Conservation (phyloP, 2,329 filamentous ascomycete genomes). For the Pseudogymnoascus sp. region DNA sequence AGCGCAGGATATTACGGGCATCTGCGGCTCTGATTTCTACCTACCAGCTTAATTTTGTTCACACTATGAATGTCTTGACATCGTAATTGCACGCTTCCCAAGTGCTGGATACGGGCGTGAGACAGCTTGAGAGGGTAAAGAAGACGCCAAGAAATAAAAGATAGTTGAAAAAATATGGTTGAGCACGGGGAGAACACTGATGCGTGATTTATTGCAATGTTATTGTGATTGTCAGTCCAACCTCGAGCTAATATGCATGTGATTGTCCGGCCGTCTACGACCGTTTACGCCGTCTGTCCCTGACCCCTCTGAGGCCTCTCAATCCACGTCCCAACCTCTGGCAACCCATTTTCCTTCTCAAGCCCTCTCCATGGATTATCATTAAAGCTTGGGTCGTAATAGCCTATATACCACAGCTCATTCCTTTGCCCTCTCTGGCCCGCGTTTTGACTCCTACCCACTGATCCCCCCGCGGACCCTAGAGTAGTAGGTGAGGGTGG, state of each 20-base stretch:
- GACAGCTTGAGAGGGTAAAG: neutral
- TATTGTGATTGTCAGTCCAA: neutral
- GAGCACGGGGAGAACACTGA: neutral
- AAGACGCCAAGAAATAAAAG: neutral
- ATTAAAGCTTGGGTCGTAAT: slow-evolving; percentile 63
- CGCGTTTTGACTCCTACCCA: slow-evolving; percentile 10
- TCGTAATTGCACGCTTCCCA: slow-evolving; percentile 12
- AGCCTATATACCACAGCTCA: slow-evolving; percentile 54
- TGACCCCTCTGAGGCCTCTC: slow-evolving; percentile 11
- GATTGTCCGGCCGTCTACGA: neutral
- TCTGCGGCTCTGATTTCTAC: slow-evolving; percentile 6
- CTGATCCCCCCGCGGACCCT: neutral
- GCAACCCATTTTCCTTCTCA: slow-evolving; percentile 41
- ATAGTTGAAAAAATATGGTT: neutral
- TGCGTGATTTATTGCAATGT: neutral
- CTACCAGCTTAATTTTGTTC: slow-evolving; percentile 8
- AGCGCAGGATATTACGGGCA: slow-evolving; percentile 7
- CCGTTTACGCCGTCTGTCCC: neutral
- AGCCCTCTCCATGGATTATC: slow-evolving; percentile 64
- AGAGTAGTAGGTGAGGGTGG: neutral
- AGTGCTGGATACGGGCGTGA: slow-evolving; percentile 13
- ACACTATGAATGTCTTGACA: slow-evolving; percentile 4
- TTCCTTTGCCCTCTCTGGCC: slow-evolving; percentile 33
- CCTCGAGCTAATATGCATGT: neutral
- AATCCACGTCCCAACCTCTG: slow-evolving; percentile 41